Conservation (phyloP, 176 grass and related monocot genomes). For the Olyra latifolia region DNA sequence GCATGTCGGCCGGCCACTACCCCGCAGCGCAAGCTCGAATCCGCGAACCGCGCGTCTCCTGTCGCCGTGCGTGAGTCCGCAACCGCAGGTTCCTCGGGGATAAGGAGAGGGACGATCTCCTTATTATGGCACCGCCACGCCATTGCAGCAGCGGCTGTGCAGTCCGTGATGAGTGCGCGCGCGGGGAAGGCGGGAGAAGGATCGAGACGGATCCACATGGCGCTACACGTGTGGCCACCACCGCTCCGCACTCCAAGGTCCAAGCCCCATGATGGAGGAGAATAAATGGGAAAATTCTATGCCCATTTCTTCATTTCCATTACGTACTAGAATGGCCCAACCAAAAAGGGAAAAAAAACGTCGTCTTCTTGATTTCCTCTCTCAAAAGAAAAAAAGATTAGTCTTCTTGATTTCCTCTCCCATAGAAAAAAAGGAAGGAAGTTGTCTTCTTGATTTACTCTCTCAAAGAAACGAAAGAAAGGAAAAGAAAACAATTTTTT, state of each 20-base stretch:
- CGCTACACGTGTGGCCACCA: background rate
- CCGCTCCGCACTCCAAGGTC: background rate
- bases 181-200: slow-evolving; percentile 35
- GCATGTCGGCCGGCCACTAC: slow-evolving; percentile 40
- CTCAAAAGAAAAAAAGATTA: background rate
- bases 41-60: background rate
- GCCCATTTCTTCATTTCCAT: background rate
- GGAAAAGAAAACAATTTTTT: background rate
- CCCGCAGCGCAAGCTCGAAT: background rate
- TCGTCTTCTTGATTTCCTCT: too few species aligned
- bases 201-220: slow-evolving; percentile 28
- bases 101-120: background rate
- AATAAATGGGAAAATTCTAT: background rate
- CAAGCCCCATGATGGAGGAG: background rate
- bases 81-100: background rate
- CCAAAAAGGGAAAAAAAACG: too few species aligned
- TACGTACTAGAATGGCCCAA: too few species aligned
- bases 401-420: background rate
- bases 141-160: background rate
- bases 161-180: background rate
- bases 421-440: too few species aligned
- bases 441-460: too few species aligned
- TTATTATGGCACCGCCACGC: background rate
- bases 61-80: background rate
- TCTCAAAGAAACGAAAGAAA: too few species aligned